Evolutionary conservation across 1,284 basidiomycete genomes (phyloP), one percentile per base, ranked within the genome.

Genomic region (Puccinia novopanici): DNA sequence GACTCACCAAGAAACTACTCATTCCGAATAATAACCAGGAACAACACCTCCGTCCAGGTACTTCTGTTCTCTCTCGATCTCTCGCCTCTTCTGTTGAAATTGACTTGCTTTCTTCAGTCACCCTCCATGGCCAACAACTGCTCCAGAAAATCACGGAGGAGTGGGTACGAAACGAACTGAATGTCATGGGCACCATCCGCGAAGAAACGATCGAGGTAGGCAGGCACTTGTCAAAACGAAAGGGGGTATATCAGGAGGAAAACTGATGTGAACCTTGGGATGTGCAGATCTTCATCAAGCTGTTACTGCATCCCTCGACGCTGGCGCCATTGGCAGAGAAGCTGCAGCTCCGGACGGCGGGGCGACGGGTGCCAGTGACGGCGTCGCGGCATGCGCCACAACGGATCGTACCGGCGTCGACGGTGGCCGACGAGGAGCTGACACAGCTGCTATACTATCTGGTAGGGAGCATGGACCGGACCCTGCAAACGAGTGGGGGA

Each of bases 121-220:
- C 45, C 3, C 45, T 65, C 8, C 30, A 40, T 37, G 75, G 75
- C 27, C 15, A 77, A 67, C 22, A n/a, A 1, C 45, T 40, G 22
- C 30, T 77, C 3, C 9, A 77, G 2, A 50, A 24, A 17, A 50
- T 77, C 61, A 48, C 55, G 0, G 75, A 77, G 40, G 63, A 77
- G 3, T 77, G 75, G 75, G 37, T 68, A 0, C 22, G 75, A 13
- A 77, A 77, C 52, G 75, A 77, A n/a, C n/a, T 77, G 0, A 77
- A 77, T 55, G 75, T 77, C 13, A 77, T 77, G 75, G 75, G 75
- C 12, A 77, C 75, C 24, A 68, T 77, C 30, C 34, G 75, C 6
- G 75, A 77, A 55, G 52, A 77, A 34, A 77, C 75, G 40, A 77
- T 77, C 61, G 30, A 77, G 50, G 75, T 77, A 55, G 9, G 30